These are phyloP conservation scores for Punica granatum DNA, from an alignment of 345 rosid genomes.

Conservation along the genomic window DNA sequence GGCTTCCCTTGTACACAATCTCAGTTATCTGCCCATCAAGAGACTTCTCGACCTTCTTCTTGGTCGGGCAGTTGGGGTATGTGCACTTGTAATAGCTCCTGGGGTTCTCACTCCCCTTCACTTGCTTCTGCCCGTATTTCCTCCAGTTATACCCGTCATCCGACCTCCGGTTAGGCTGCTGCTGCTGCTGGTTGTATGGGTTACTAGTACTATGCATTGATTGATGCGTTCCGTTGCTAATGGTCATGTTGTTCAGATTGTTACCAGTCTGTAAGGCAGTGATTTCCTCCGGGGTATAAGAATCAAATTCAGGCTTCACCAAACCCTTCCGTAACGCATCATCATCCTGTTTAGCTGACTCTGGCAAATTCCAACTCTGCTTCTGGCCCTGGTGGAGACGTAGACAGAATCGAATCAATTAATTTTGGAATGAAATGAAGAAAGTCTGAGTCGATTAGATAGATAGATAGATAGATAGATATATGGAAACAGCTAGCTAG, in stretches of 20 bases:
- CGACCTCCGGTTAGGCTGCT: conserved; percentile 38
- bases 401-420: too few species aligned
- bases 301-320: conserved; percentile 23
- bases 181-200: conserved; percentile 25
- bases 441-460: too few species aligned
- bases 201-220: background rate
- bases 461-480: too few species aligned
- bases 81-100: conserved; percentile 96
- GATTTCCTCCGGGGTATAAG: conserved; percentile 39
- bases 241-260: background rate
- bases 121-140: conserved; percentile 94
- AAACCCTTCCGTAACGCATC: conserved; percentile 10
- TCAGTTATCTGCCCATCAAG: conserved; percentile 80
- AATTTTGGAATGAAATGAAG: too few species aligned
- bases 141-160: too few species aligned
- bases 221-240: background rate
- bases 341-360: conserved; percentile 27
- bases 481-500: too few species aligned
- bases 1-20: conserved; percentile 83
- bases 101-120: conserved; percentile 92
- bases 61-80: conserved; percentile 59
- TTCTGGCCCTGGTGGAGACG: conserved; percentile 29
- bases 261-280: conserved; percentile 30
- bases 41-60: conserved; percentile 90
- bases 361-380: conserved; percentile 40